Percentiles rank a stretch among this genome's conserved stretches.
Evolutionary conservation across 2,329 filamentous ascomycete species (phyloP).

Genomic region (Metarhizium brunneum): DNA sequence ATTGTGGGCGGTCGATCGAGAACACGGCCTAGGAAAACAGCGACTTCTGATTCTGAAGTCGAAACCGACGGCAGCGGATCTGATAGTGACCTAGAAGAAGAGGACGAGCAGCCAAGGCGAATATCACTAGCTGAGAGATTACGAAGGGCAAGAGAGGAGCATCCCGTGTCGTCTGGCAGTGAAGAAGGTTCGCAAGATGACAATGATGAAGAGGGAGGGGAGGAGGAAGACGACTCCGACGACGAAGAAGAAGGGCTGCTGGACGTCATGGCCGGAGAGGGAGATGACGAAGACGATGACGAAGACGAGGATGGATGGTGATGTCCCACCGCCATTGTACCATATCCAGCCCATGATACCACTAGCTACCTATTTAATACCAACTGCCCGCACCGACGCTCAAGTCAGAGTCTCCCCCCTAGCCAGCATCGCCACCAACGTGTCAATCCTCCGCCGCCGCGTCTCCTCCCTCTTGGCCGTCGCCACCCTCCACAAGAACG

Average conservation of each 20-base stretch:
- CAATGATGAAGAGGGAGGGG: conserved; percentile 12
- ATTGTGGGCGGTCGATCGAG: background rate
- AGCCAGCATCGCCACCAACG: too few relatives aligned
- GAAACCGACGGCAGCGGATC: background rate
- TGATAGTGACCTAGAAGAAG: conserved; percentile 5
- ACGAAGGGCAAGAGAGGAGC: conserved; percentile 10
- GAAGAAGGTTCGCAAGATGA: conserved; percentile 12
- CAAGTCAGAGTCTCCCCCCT: too few relatives aligned
- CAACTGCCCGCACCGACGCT: too few relatives aligned
- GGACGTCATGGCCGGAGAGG: conserved; percentile 24
- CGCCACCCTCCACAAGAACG: too few relatives aligned
- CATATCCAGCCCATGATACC: too few relatives aligned
- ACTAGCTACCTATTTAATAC: too few relatives aligned
- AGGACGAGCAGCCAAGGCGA: conserved; percentile 7
- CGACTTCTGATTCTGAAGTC: background rate
- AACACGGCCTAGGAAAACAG: background rate
- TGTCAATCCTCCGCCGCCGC: too few relatives aligned
- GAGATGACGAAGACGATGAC: conserved; percentile 16
- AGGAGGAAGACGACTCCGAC: conserved; percentile 8
- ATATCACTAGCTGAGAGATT: conserved; percentile 16
- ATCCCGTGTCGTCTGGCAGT: conserved; percentile 10
- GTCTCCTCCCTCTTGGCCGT: too few relatives aligned
- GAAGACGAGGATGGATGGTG: conserved; percentile 6
- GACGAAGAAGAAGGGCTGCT: conserved; percentile 18
- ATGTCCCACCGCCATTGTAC: background rate